A percentile compares a stretch with the other conserved stretches of the same genome.
Conservation (phyloP, 352 stramenopile species). For the Pythium phragmitis region DNA sequence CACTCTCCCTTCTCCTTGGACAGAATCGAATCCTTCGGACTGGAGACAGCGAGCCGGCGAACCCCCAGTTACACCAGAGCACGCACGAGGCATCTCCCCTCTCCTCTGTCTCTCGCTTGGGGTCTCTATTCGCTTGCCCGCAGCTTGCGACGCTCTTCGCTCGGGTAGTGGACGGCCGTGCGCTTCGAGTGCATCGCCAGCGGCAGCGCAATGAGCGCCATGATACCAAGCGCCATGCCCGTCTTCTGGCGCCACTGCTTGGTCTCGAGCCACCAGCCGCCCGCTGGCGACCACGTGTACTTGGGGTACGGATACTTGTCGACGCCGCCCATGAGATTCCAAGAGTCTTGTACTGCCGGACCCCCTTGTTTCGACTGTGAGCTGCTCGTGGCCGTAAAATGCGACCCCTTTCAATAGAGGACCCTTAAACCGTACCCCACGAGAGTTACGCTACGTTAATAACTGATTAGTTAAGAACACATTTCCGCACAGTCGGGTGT, state of each 20-base stretch:
- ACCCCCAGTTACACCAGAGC: not conserved
- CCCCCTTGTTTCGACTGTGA: not conserved
- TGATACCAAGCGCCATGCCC: slow-evolving; percentile 49
- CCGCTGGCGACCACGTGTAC: slow-evolving; percentile 84
- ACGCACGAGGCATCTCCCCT: not conserved
- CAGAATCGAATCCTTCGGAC: not conserved
- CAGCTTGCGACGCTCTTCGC: slow-evolving; percentile 55
- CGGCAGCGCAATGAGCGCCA: slow-evolving; percentile 49
- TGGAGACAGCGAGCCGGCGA: not conserved
- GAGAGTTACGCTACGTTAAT: too few species aligned
- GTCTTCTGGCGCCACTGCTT: slow-evolving; percentile 84
- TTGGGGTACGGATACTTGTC: slow-evolving; percentile 86
- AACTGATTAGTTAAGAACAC: too few species aligned
- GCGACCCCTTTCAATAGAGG: slow-evolving; percentile 8
- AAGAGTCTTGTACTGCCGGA: not conserved
- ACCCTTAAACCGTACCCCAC: not conserved
- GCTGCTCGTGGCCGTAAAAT: slow-evolving; percentile 9
- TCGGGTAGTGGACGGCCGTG: slow-evolving; percentile 72
- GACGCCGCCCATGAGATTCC: slow-evolving; percentile 61
- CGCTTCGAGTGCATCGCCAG: slow-evolving; percentile 59
- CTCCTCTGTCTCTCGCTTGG: not conserved
- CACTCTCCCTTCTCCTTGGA: too few species aligned
- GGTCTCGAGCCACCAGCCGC: slow-evolving; percentile 84
- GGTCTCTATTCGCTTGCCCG: slow-evolving; percentile 6
- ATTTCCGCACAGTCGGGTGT: too few species aligned